phyloP scores from a whole-genome alignment of 2,329 filamentous ascomycete species.

The Geosmithia putterillii region DNA sequence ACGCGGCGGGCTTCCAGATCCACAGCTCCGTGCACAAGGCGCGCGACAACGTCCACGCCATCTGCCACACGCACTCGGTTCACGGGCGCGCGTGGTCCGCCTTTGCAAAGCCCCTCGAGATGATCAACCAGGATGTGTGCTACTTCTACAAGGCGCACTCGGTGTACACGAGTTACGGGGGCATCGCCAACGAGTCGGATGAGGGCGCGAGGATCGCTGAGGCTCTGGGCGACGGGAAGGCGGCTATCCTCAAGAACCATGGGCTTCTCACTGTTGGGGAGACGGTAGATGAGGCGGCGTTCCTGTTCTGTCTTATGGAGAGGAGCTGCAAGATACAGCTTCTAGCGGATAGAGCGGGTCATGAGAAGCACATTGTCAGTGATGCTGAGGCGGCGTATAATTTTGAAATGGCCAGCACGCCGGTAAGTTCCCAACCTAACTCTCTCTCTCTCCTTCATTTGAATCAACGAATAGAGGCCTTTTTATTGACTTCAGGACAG shows the following conservation, averaged over 20 bases:
- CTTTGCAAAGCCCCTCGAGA: slow-evolving; percentile 46
- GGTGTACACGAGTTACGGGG: slow-evolving; percentile 44
- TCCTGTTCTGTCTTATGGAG: slow-evolving; percentile 37
- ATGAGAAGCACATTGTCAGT: slow-evolving; percentile 14
- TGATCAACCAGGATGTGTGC: slow-evolving; percentile 47
- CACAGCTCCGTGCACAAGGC: slow-evolving; percentile 49
- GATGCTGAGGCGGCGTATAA: slow-evolving; percentile 27
- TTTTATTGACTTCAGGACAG: neutral
- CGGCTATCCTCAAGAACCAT: slow-evolving; percentile 50
- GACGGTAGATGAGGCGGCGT: slow-evolving; percentile 57
- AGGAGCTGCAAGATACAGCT: slow-evolving; percentile 19
- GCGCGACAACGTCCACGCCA: slow-evolving; percentile 44
- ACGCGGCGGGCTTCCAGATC: slow-evolving; percentile 50
- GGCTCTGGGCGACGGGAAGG: slow-evolving; percentile 39
- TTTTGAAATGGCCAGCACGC: slow-evolving; percentile 11
- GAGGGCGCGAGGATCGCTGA: slow-evolving; percentile 46
- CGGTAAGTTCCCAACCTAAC: slow-evolving; percentile 8
- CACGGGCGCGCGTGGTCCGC: slow-evolving; percentile 49
- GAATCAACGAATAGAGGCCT: neutral
- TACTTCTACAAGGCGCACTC: slow-evolving; percentile 42
- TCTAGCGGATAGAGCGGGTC: slow-evolving; percentile 13
- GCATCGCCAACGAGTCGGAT: slow-evolving; percentile 46
- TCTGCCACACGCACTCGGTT: slow-evolving; percentile 47
- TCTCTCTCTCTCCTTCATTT: slow-evolving; percentile 3
- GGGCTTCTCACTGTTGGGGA: slow-evolving; percentile 49